phyloP scores from a whole-genome alignment of 371 early-diverging fungal genomes.

The Umbelopsis sp. region DNA sequence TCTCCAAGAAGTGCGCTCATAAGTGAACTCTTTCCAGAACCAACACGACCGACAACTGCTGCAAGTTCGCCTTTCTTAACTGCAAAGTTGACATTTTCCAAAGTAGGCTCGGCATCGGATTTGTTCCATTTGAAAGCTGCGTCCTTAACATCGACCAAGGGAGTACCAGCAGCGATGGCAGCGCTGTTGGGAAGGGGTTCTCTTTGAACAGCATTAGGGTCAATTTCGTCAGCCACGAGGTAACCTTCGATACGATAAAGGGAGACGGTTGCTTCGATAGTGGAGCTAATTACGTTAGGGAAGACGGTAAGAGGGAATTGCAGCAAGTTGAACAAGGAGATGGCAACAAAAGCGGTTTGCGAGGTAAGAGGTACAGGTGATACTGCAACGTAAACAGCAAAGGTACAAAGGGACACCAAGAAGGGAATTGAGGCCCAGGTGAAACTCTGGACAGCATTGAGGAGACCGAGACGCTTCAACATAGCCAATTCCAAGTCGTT shows the following conservation, averaged over 20 bases:
- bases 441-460: slow-evolving; percentile 68
- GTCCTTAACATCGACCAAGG: slow-evolving; percentile 25
- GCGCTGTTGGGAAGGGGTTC: slow-evolving; percentile 23
- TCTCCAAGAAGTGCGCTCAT: slow-evolving; percentile 50
- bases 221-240: slow-evolving; percentile 77
- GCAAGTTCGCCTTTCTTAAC: slow-evolving; percentile 28
- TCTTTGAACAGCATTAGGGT: slow-evolving; percentile 58
- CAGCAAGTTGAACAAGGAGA: slow-evolving; percentile 93
- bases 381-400: slow-evolving; percentile 75
- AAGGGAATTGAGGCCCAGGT: slow-evolving; percentile 84
- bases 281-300: slow-evolving; percentile 44
- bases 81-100: slow-evolving; percentile 29
- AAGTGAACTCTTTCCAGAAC: slow-evolving; percentile 53
- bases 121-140: slow-evolving; percentile 23
- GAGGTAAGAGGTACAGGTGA: slow-evolving; percentile 69
- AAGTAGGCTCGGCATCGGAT: slow-evolving; percentile 20
- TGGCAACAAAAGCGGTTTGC: slow-evolving; percentile 83
- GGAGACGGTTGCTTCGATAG: slow-evolving; percentile 78
- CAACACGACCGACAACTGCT: slow-evolving; percentile 52
- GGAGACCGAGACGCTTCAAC: slow-evolving; percentile 72
- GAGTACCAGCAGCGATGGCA: slow-evolving; percentile 30
- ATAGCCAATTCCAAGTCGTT: slow-evolving; percentile 77
- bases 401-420: slow-evolving; percentile 84
- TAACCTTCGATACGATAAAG: slow-evolving; percentile 75
- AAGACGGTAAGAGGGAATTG: slow-evolving; percentile 83